Percentiles rank a stretch among this genome's conserved stretches.
These are phyloP conservation scores for Penicillium sp. DNA, from an alignment of 2,329 filamentous ascomycete species.

Conservation along the genomic window DNA sequence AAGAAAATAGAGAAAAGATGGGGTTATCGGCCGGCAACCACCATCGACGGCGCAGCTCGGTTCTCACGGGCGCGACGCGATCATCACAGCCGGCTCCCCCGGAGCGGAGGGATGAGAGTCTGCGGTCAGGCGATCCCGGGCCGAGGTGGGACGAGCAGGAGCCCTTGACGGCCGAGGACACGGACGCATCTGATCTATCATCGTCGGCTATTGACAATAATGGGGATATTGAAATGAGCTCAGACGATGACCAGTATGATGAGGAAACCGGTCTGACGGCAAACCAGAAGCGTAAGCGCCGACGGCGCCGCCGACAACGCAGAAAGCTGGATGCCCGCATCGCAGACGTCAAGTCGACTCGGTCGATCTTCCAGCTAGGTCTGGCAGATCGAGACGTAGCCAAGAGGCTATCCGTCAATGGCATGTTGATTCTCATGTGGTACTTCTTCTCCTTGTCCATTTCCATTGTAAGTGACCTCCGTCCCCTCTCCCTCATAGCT, in stretches of 20 bases:
- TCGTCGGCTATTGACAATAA: constrained; percentile 42
- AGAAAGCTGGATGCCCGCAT: constrained; percentile 67
- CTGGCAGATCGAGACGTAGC: constrained; percentile 71
- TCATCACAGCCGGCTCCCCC: constrained; percentile 41
- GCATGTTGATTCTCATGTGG: constrained; percentile 80
- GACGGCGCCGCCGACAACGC: constrained; percentile 63
- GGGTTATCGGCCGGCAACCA: constrained; percentile 33
- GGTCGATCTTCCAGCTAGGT: constrained; percentile 58
- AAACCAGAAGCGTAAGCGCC: constrained; percentile 62
- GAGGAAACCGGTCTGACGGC: constrained; percentile 83
- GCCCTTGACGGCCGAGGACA: constrained; percentile 32
- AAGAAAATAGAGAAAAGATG: constrained; percentile 23
- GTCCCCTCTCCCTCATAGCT: not conserved
- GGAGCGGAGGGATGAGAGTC: constrained; percentile 36
- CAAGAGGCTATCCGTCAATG: constrained; percentile 66
- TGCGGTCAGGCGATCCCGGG: constrained; percentile 21
- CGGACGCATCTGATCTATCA: constrained; percentile 40
- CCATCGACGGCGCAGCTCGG: constrained; percentile 39
- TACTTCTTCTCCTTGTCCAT: constrained; percentile 90
- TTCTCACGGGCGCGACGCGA: constrained; percentile 44
- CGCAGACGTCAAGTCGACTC: constrained; percentile 57
- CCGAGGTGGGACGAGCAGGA: constrained; percentile 33
- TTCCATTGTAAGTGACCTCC: constrained; percentile 63
- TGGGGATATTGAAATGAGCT: constrained; percentile 57
- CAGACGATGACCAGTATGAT: constrained; percentile 75